phyloP scores from a whole-genome alignment of 495 filamentous ascomycete species.

The Symbiotaphrina buchneri region DNA sequence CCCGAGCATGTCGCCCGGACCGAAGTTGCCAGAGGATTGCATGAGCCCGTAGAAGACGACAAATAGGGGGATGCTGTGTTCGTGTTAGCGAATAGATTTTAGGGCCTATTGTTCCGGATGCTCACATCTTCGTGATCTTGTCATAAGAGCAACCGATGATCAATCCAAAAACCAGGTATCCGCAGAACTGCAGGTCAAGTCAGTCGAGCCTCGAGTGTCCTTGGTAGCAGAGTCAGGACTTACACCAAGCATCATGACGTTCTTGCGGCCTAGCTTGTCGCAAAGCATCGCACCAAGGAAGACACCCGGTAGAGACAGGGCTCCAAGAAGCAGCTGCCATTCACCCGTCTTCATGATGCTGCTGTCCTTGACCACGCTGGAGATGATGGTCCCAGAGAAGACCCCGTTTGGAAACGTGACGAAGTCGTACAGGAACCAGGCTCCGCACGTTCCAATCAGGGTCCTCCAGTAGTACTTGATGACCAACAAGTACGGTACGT shows the following conservation, averaged over 20 bases:
- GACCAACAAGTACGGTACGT: conserved; percentile 14
- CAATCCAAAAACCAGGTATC: conserved; percentile 20
- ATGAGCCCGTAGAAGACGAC: conserved; percentile 30
- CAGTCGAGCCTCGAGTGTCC: no score
- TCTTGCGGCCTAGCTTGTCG: conserved; percentile 21
- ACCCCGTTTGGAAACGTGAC: conserved; percentile 19
- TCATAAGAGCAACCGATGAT: conserved; percentile 26
- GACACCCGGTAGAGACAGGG: conserved; percentile 22
- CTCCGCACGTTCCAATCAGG: conserved; percentile 17
- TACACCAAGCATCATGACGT: conserved; percentile 29
- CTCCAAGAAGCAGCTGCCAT: conserved; percentile 25
- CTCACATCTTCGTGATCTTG: conserved; percentile 24
- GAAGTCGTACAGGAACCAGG: conserved; percentile 21
- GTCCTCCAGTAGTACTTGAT: conserved; percentile 18
- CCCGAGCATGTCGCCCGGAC: conserved; percentile 27
- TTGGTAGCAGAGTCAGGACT: conserved; percentile 22
- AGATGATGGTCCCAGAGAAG: conserved; percentile 17
- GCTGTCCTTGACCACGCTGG: conserved; percentile 5
- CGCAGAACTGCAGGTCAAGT: neutral
- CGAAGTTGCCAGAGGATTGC: conserved; percentile 25
- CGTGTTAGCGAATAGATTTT: no score
- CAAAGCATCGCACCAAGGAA: conserved; percentile 25
- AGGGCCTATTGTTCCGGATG: no score
- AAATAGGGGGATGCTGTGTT: conserved; percentile 24
- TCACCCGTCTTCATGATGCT: conserved; percentile 15